A percentile compares a stretch with the other conserved stretches of the same genome.
phyloP scores from a whole-genome alignment of 2,329 filamentous ascomycete species.

The Nakataea oryzae region DNA sequence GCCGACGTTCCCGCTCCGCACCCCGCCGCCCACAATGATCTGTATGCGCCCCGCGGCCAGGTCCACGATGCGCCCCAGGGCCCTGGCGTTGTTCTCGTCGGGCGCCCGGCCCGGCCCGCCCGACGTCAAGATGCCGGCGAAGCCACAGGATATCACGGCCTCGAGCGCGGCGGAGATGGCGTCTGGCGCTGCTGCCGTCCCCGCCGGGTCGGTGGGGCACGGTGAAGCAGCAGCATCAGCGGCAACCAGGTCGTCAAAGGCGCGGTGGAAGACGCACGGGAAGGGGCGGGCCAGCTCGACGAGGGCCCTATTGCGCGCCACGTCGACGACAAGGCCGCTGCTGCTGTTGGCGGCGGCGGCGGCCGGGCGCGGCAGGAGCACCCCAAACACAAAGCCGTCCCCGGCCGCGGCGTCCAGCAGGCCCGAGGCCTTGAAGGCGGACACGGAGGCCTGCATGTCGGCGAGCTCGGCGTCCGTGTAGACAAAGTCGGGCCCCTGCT shows the following conservation, averaged over 20 bases:
- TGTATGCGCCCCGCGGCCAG: conserved; percentile 23
- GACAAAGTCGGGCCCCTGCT: conserved; percentile 31
- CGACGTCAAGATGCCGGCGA: conserved; percentile 40
- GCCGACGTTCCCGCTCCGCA: conserved; percentile 29
- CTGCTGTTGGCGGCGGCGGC: neutral
- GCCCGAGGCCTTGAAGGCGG: conserved; percentile 22
- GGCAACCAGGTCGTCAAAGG: conserved; percentile 38
- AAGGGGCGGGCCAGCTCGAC: conserved; percentile 29
- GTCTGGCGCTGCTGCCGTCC: conserved; percentile 1
- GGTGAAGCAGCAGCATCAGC: too few species aligned
- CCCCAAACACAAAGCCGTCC: conserved; percentile 48
- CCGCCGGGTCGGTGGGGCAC: neutral
- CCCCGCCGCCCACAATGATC: conserved; percentile 41
- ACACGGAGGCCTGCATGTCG: conserved; percentile 30
- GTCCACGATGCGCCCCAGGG: conserved; percentile 24
- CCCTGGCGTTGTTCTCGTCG: conserved; percentile 21
- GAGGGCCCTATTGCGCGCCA: conserved; percentile 26
- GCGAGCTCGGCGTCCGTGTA: conserved; percentile 33
- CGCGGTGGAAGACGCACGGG: conserved; percentile 42
- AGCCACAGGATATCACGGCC: conserved; percentile 29
- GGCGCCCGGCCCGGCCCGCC: conserved; percentile 33
- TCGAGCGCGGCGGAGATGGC: conserved; percentile 18
- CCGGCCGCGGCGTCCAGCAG: conserved; percentile 27
- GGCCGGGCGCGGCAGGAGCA: conserved; percentile 19
- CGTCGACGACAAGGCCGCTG: conserved; percentile 22